A percentile compares a stretch with the other conserved stretches of the same genome.
Evolutionary conservation across 768 basidiomycete genomes (phyloP).

Genomic region (Suillus paluster): DNA sequence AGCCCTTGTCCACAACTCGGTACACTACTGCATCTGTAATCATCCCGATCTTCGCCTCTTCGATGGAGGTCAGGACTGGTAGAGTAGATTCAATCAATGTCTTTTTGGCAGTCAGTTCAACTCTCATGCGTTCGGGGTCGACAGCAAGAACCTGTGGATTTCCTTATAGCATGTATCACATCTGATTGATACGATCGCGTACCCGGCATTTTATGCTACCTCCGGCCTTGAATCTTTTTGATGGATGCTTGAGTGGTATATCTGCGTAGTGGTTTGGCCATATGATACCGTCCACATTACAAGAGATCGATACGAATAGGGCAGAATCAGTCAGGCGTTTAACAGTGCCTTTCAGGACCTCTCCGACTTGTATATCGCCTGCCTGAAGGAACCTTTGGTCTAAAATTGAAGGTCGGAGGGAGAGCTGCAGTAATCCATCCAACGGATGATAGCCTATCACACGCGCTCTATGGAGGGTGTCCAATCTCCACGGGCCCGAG

Average conservation of each 20-base stretch:
- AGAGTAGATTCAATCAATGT: constrained; percentile 81
- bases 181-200: constrained; percentile 46
- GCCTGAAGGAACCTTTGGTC: constrained; percentile 88
- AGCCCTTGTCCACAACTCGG: constrained; percentile 77
- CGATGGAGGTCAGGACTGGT: constrained; percentile 66
- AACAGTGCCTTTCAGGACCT: constrained; percentile 77
- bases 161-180: neutral
- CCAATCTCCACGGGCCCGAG: constrained; percentile 85
- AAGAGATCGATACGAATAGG: constrained; percentile 85
- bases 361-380: constrained; percentile 82
- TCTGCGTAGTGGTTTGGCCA: constrained; percentile 98
- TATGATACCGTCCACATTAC: constrained; percentile 88
- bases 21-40: constrained; percentile 84
- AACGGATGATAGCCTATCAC: constrained; percentile 85
- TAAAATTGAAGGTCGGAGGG: constrained; percentile 79
- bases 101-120: constrained; percentile 91
- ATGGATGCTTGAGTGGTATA: constrained; percentile 89
- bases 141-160: constrained; percentile 63
- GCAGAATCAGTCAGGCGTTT: constrained; percentile 82
- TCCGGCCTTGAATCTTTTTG: constrained; percentile 63
- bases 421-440: constrained; percentile 90
- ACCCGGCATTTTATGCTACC: constrained; percentile 85
- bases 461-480: constrained; percentile 61
- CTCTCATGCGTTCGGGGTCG: constrained; percentile 78
- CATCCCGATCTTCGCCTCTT: constrained; percentile 70